Base-by-base conservation (phyloP, 176 grass and related monocot genomes). In the Thinopyrum elongatum region DNA sequence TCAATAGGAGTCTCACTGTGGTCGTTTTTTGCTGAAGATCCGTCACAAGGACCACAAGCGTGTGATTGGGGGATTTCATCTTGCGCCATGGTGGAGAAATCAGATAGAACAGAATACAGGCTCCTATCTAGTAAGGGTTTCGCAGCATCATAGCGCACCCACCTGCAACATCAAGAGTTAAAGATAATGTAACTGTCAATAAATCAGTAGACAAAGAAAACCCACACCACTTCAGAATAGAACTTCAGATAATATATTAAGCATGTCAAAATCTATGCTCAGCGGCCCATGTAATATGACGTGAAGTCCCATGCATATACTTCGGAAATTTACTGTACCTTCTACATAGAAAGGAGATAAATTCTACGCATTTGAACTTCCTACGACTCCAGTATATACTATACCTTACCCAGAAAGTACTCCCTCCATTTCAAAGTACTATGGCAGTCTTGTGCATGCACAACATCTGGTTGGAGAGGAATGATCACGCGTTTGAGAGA, bases 111-210 rank as follows among this genome's bases (percentile, higher is more conserved):
- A 65, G 91, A 94, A 73, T 92, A 94, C 70, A 90, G 49, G 35
- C 83, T 94, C 85, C 19, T 89, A 75, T 98, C 97, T 41, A 98
- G 90, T 77, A 94, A 87, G 77, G 85, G 92, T 84, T 78, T 94
- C 19, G 86, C 94, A 81, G 84, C 46, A 79, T 98, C 92, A 91
- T 96, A 98, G 67, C 22, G 82, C 64, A 98, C 88, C 97, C 97
- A 98, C 97, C 97, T 98, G 90, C 86, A 92, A 79, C 38, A 75
- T 42, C n/a, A 51, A 82, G 62, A 81, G 15, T 55, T 57, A 35
- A 27, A 88, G 55, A 53, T 84, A 46, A 86, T 42, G 78, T 16
- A 41, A 65, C 9, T 80, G 77, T 78, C 12, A 61, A 75, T 64
- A 84, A 22, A 11, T 76, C 58, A 27, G 26, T 62, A 89, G 11